Base-by-base conservation (phyloP, 2,329 filamentous ascomycete species). In the Fusarium fujikuroi region DNA sequence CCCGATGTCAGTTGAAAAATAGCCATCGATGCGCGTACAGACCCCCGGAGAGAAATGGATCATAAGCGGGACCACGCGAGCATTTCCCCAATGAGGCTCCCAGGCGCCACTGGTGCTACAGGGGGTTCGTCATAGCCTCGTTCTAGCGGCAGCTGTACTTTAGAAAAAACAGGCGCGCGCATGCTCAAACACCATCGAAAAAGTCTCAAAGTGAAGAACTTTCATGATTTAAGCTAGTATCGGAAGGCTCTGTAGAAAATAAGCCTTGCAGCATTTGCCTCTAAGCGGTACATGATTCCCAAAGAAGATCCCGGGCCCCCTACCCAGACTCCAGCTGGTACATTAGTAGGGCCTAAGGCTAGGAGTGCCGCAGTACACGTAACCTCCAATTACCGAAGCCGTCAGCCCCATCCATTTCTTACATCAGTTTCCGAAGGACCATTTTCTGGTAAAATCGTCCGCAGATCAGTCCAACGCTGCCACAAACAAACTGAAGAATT, bases 21-120 rank as follows among this genome's bases (percentile, higher is more conserved):
- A 58, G 37, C 47, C 36, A 30, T 52, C 25, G 52, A 50, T 39
- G 34, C 42, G 50, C 32, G 42, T 28, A 32, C 19, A 58, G 32
- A 14, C n/a, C 28, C 19, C 19, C 50, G 40, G 44, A 50, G 46
- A 21, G 42, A 32, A 37, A 57, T 39, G 49, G 36, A 54, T 46
- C 49, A 59, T 40, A 57, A 63, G 62, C 49, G 57, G 57, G 36
- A 63, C 75, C 76, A 77, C 76, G 73, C 76, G 76, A 77, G 64
- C 76, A 78, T 49, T 77, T 78, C 73, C 76, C 76, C 63, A 66
- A 77, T 75, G 54, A 66, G 65, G 68, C 46, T 56, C 18, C n/a
- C 54, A 40, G 34, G 50, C 62, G 59, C 70, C 67, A 46, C 67
- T 62, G 46, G 56, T n/a, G 65, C 57, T 44, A 39, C 59, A 37